These are phyloP conservation scores for Boletus speciosus DNA, from an alignment of 768 basidiomycete species.

Conservation along the genomic window DNA sequence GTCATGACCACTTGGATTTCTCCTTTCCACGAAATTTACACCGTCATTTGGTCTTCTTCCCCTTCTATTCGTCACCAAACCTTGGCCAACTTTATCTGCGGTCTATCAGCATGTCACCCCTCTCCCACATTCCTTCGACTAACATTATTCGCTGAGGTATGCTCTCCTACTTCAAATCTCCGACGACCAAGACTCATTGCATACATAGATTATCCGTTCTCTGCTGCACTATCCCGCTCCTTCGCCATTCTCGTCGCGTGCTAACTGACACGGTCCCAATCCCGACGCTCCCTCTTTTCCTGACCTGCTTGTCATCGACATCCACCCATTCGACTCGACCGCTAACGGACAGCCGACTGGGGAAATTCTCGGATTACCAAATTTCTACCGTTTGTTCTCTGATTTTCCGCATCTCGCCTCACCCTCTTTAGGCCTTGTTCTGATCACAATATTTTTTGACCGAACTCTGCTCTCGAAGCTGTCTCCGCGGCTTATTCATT, in stretches of 20 bases:
- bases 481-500: neutral
- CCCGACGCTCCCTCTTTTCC: slow-evolving; percentile 3
- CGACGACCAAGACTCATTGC: neutral
- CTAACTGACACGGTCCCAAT: neutral
- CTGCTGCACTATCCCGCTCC: slow-evolving; percentile 1
- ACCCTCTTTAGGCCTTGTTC: neutral
- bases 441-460: neutral
- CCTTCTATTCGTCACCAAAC: neutral
- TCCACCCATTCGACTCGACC: neutral
- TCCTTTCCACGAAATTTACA: slow-evolving; percentile 1
- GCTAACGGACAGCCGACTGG: neutral
- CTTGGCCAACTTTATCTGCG: neutral
- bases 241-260: slow-evolving; percentile 1
- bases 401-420: neutral
- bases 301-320: neutral
- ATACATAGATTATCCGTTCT: slow-evolving; percentile 1
- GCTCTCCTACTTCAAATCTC: neutral
- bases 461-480: neutral
- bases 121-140: slow-evolving; percentile 9
- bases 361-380: neutral
- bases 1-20: neutral
- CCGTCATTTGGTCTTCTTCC: neutral
- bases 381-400: neutral
- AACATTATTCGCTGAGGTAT: slow-evolving; percentile 16
- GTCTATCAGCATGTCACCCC: neutral